These are phyloP conservation scores for Talaromyces atroroseus DNA, from an alignment of 2,329 filamentous ascomycete species.

Conservation along the genomic window DNA sequence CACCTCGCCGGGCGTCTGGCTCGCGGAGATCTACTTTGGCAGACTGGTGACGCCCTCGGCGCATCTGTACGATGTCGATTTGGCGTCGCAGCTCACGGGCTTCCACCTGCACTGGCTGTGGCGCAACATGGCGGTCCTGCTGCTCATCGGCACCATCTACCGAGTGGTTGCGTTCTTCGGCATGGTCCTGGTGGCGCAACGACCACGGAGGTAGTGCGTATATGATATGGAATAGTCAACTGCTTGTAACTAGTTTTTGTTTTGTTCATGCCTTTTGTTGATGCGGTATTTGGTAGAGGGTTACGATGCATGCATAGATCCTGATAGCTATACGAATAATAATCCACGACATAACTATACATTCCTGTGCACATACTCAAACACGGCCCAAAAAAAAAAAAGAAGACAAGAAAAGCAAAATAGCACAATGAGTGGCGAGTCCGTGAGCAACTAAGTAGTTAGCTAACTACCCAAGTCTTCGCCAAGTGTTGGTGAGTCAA, in stretches of 20 bases:
- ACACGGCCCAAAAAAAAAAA: no score
- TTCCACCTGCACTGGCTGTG: slow-evolving; percentile 9
- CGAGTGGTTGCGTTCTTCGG: slow-evolving; percentile 2
- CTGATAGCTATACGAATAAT: no score
- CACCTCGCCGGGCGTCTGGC: not conserved
- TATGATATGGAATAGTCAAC: no score
- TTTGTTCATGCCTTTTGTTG: no score
- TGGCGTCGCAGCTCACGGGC: not conserved
- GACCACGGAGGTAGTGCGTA: not conserved
- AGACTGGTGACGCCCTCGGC: slow-evolving; percentile 1
- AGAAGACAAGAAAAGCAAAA: no score
- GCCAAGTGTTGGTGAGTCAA: not conserved
- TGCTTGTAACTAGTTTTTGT: no score
- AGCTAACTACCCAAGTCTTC: not conserved
- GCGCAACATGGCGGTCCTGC: slow-evolving; percentile 7
- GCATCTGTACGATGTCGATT: slow-evolving; percentile 6
- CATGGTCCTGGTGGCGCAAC: slow-evolving; percentile 6
- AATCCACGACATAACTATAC: no score
- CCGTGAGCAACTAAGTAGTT: no score
- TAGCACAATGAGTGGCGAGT: no score
- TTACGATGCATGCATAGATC: no score
- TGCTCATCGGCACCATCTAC: slow-evolving; percentile 8
- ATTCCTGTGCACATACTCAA: no score
- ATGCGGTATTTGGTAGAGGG: no score
- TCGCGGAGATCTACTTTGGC: slow-evolving; percentile 7